phyloP scores from a whole-genome alignment of 2,329 filamentous ascomycete genomes.

The Dactylonectria estremocensis region DNA sequence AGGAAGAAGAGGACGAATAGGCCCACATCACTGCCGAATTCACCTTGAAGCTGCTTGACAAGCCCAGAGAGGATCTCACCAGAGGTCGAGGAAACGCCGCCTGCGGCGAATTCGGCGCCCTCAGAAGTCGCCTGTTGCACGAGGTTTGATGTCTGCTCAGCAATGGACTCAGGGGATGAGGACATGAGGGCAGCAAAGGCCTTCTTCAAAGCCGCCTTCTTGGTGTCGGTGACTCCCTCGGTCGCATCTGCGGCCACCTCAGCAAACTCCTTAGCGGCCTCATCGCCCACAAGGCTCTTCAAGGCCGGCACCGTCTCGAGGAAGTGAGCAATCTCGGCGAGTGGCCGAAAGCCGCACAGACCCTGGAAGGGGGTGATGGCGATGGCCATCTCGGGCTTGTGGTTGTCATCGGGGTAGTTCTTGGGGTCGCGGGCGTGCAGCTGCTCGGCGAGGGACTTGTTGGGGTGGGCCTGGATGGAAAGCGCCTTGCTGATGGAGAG shows the following conservation, averaged over 20 bases:
- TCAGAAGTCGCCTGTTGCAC: slow-evolving; percentile 79
- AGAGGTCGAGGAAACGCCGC: slow-evolving; percentile 76
- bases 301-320: slow-evolving; percentile 72
- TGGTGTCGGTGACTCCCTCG: slow-evolving; percentile 65
- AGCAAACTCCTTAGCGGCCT: slow-evolving; percentile 70
- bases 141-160: slow-evolving; percentile 74
- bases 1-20: slow-evolving; percentile 97
- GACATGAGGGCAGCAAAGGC: slow-evolving; percentile 88
- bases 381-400: slow-evolving; percentile 99
- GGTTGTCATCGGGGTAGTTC: slow-evolving; percentile 99
- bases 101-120: slow-evolving; percentile 80
- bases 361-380: slow-evolving; percentile 97
- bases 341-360: slow-evolving; percentile 93
- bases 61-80: slow-evolving; percentile 83
- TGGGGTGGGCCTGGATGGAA: slow-evolving; percentile 96
- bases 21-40: slow-evolving; percentile 93
- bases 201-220: slow-evolving; percentile 84
- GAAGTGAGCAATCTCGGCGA: slow-evolving; percentile 90
- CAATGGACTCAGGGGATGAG: slow-evolving; percentile 72
- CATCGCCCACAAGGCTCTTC: slow-evolving; percentile 76
- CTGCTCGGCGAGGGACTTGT: slow-evolving; percentile 91
- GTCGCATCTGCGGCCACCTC: slow-evolving; percentile 62
- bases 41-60: slow-evolving; percentile 81
- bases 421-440: slow-evolving; percentile 88
- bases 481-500: slow-evolving; percentile 96